Evolutionary conservation across 2,329 filamentous ascomycete genomes (phyloP).

Genomic region (Pleomassaria siparia): DNA sequence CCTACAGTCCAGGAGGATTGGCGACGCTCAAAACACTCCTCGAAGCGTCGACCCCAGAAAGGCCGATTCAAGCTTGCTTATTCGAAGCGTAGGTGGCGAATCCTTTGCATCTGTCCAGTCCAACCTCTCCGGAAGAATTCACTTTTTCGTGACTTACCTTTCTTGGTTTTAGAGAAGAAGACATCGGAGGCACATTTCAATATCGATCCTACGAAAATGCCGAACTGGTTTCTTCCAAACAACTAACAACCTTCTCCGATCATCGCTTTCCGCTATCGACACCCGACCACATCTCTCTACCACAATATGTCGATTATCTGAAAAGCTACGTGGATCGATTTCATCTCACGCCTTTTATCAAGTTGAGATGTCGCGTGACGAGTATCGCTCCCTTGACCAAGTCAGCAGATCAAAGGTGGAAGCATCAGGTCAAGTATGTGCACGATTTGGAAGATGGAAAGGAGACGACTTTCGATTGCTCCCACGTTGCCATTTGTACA

Average conservation of each 20-base stretch:
- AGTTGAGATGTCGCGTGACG: conserved; percentile 27
- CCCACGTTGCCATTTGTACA: conserved; percentile 33
- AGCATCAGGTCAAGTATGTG: conserved; percentile 31
- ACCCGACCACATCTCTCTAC: conserved; percentile 38
- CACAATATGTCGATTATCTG: conserved; percentile 36
- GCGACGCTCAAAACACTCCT: conserved; percentile 33
- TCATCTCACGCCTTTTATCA: conserved; percentile 24
- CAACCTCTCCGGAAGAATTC: too few species aligned
- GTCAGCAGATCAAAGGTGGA: conserved; percentile 22
- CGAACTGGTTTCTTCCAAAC: conserved; percentile 55
- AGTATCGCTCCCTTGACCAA: conserved; percentile 23
- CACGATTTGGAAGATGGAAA: conserved; percentile 13
- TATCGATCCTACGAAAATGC: conserved; percentile 53
- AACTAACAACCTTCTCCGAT: conserved; percentile 55
- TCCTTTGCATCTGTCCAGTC: neutral
- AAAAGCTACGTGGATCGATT: conserved; percentile 31
- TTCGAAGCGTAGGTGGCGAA: conserved; percentile 46
- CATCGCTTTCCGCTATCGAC: conserved; percentile 47
- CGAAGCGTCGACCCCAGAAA: conserved; percentile 31
- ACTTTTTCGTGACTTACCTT: too few species aligned
- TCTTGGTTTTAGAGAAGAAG: conserved; percentile 41
- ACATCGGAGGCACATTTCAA: conserved; percentile 52
- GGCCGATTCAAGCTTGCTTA: conserved; percentile 46
- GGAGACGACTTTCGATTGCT: conserved; percentile 28
- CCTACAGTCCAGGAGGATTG: conserved; percentile 28